A percentile compares a stretch with the other conserved stretches of the same genome.
Evolutionary conservation across 306 rosid species (phyloP).

Genomic region (Cucurbita maxima): DNA sequence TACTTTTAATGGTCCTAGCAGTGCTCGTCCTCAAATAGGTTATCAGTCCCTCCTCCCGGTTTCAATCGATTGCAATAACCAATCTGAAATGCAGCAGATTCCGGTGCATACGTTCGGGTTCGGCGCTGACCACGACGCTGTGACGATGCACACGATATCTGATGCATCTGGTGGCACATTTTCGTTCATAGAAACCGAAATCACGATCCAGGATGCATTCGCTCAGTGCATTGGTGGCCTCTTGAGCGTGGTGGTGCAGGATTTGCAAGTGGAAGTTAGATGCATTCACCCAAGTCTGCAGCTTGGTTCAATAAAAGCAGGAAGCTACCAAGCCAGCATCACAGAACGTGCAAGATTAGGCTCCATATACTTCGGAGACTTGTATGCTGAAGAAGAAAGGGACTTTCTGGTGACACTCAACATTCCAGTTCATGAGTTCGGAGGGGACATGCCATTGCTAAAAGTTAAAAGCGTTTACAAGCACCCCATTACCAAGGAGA

Average conservation of each 20-base stretch:
- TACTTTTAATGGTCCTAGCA: constrained; percentile 16
- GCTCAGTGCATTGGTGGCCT: constrained; percentile 98
- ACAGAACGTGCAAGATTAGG: constrained; percentile 40
- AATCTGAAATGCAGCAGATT: constrained; percentile 33
- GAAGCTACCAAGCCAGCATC: constrained; percentile 53
- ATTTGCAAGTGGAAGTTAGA: constrained; percentile 38
- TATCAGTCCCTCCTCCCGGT: constrained; percentile 54
- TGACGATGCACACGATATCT: constrained; percentile 65
- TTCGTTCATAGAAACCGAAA: constrained; percentile 81
- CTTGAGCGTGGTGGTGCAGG: constrained; percentile 85
- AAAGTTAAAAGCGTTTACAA: constrained; percentile 36
- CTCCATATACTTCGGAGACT: constrained; percentile 52
- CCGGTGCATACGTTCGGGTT: constrained; percentile 91
- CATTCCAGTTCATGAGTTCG: constrained; percentile 46
- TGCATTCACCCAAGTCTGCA: constrained; percentile 44
- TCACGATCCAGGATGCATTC: constrained; percentile 87
- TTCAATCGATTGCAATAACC: constrained; percentile 33
- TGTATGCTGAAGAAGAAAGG: constrained; percentile 92
- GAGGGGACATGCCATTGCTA: constrained; percentile 47
- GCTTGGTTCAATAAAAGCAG: constrained; percentile 55
- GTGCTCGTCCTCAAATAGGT: constrained; percentile 18
- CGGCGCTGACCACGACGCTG: constrained; percentile 80
- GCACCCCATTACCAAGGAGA: constrained; percentile 60
- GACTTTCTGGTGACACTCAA: constrained; percentile 60
- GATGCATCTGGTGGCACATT: constrained; percentile 89